Conservation (phyloP, 2,329 filamentous ascomycete genomes). For the Dactylella cylindrospora region DNA sequence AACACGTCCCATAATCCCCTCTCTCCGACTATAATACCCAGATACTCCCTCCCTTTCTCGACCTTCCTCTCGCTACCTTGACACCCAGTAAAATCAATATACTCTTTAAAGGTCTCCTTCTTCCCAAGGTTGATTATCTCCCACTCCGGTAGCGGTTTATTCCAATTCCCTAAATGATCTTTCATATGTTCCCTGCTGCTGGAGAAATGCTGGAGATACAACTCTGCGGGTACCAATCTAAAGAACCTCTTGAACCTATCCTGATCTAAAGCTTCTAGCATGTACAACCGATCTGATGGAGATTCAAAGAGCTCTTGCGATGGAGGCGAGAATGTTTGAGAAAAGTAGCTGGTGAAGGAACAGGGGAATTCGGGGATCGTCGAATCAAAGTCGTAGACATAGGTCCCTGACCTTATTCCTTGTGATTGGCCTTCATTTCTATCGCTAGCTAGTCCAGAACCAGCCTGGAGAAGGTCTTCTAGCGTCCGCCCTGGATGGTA, state of each 20-base stretch:
- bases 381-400: constrained; percentile 47
- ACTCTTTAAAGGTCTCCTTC: constrained; percentile 24
- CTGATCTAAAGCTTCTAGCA: constrained; percentile 12
- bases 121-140: constrained; percentile 14
- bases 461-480: constrained; percentile 20
- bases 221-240: constrained; percentile 37
- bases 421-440: no score
- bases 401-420: no score
- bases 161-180: constrained; percentile 20
- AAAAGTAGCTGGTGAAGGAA: constrained; percentile 43
- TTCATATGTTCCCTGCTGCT: constrained; percentile 47
- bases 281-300: constrained; percentile 13
- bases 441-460: no score
- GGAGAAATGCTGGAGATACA: constrained; percentile 44
- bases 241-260: constrained; percentile 33
- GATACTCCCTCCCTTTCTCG: constrained; percentile 11
- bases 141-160: constrained; percentile 12
- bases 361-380: constrained; percentile 44
- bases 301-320: constrained; percentile 9
- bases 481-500: constrained; percentile 31
- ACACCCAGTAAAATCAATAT: constrained; percentile 22
- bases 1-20: constrained; percentile 27
- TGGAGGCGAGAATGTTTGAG: constrained; percentile 44
- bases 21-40: constrained; percentile 25
- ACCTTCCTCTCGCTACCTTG: background rate